These are phyloP conservation scores for Exidia glandulosa DNA, from an alignment of 768 basidiomycete genomes.

Conservation along the genomic window DNA sequence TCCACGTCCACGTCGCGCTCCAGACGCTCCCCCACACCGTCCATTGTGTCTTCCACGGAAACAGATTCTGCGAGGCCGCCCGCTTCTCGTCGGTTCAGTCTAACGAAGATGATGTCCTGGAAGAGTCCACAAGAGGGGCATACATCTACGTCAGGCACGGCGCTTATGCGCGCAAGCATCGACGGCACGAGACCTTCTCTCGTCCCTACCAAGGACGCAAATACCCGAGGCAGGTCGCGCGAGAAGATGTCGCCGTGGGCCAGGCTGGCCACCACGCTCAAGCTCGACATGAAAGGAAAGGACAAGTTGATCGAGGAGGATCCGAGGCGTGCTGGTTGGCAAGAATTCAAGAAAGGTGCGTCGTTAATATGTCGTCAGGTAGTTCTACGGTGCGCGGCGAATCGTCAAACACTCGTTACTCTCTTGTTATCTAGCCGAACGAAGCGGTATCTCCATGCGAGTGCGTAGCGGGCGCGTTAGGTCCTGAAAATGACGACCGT, in stretches of 20 bases:
- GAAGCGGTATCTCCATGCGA: no score
- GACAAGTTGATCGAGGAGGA: conserved; percentile 20
- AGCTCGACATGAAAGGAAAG: conserved; percentile 27
- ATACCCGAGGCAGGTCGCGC: conserved; percentile 10
- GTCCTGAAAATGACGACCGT: no score
- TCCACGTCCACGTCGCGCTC: neutral
- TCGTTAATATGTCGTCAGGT: no score
- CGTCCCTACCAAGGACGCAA: neutral
- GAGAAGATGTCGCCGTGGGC: conserved; percentile 25
- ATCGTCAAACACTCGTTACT: no score
- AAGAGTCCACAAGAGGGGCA: neutral
- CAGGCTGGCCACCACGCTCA: conserved; percentile 30
- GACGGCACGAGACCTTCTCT: neutral
- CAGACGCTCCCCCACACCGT: neutral
- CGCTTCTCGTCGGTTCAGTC: neutral
- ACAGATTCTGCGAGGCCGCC: neutral
- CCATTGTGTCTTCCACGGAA: neutral
- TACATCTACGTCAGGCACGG: neutral
- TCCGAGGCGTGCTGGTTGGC: conserved; percentile 47
- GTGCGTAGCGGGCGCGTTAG: no score
- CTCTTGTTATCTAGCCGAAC: no score
- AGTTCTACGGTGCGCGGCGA: no score
- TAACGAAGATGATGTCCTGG: neutral
- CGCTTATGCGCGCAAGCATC: neutral
- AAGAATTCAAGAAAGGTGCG: conserved; percentile 78